Base-by-base conservation (phyloP, 1,284 basidiomycete species). In the Bondarzewia mesenterica region DNA sequence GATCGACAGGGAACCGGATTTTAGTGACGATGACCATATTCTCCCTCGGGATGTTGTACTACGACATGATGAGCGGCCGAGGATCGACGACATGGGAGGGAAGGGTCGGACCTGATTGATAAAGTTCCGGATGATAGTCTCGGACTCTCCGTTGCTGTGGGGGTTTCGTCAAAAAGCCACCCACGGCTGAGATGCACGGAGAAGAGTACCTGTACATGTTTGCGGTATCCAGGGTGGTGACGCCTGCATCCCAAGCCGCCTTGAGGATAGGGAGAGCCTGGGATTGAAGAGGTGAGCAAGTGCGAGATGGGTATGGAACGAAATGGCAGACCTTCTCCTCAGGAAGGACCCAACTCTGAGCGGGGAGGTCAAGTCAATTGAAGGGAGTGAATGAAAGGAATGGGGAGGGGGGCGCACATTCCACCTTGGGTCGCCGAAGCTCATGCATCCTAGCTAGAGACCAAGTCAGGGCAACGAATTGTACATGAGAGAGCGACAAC, bases 141-240 rank as follows among this genome's bases (percentile, higher is more conserved):
- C 73, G 0, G 72, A 74, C 48, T 71, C 69, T 6, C 76, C 75
- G 46, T 75, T 72, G 4, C n/a, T n/a, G n/a, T n/a, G n/a, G n/a
- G n/a, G n/a, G n/a, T n/a, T n/a, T n/a, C n/a, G n/a, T n/a, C n/a
- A n/a, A n/a, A n/a, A n/a, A n/a, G n/a, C n/a, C n/a, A n/a, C n/a
- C n/a, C n/a, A n/a, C n/a, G n/a, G n/a, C n/a, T n/a, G n/a, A n/a
- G n/a, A n/a, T n/a, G n/a, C n/a, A n/a, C n/a, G n/a, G n/a, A n/a
- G n/a, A n/a, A n/a, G n/a, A n/a, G n/a, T n/a, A n/a, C n/a, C 72
- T 75, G 51, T 79, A 79, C 2, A 74, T 60, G 56, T 83, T 80
- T 21, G 80, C 78, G 0, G 82, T 82, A 54, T 77, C 75, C 50
- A 74, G 63, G n/a, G 71, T 74, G 48, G 64, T 74, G 49, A 74